A percentile compares a stretch with the other conserved stretches of the same genome.
These are phyloP conservation scores for Blastobotrys elegans DNA, from an alignment of 1,139 yeast species.

Conservation along the genomic window DNA sequence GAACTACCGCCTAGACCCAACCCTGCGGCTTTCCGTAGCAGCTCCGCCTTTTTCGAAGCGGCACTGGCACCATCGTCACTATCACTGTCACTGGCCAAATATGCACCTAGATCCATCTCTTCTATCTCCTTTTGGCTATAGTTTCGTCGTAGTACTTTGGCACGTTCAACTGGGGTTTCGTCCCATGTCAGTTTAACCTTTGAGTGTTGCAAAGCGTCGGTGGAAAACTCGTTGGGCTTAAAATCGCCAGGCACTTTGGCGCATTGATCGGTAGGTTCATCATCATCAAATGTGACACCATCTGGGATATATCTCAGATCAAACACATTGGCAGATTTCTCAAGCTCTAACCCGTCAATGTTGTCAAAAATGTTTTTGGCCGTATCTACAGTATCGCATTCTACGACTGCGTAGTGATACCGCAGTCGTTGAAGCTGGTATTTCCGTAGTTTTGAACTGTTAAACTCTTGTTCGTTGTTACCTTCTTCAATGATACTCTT, in stretches of 20 bases:
- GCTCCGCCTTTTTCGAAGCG: slow-evolving; percentile 59
- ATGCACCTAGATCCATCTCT: slow-evolving; percentile 95
- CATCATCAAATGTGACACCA: slow-evolving; percentile 70
- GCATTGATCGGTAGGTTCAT: slow-evolving; percentile 68
- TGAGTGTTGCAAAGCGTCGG: slow-evolving; percentile 91
- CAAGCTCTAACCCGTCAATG: slow-evolving; percentile 94
- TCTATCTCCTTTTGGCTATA: slow-evolving; percentile 89
- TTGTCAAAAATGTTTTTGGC: slow-evolving; percentile 73
- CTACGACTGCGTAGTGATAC: slow-evolving; percentile 91
- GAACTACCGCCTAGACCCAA: slow-evolving; percentile 30
- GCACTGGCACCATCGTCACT: slow-evolving; percentile 44
- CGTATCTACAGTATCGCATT: slow-evolving; percentile 69
- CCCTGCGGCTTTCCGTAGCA: slow-evolving; percentile 42
- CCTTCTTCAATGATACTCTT: slow-evolving; percentile 33
- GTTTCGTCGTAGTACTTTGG: slow-evolving; percentile 71
- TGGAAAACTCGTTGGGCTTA: slow-evolving; percentile 77
- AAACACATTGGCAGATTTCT: slow-evolving; percentile 90
- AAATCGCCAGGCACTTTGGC: slow-evolving; percentile 67
- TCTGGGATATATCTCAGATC: slow-evolving; percentile 92
- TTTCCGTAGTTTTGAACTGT: slow-evolving; percentile 48
- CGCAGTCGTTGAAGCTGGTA: slow-evolving; percentile 76
- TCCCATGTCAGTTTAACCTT: slow-evolving; percentile 96
- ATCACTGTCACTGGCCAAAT: slow-evolving; percentile 68
- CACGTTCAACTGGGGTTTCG: slow-evolving; percentile 90
- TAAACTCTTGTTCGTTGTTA: slow-evolving; percentile 44